These are phyloP conservation scores for Diphasiastrum complanatum DNA, from an alignment of 83 land plant species.

Conservation along the genomic window DNA sequence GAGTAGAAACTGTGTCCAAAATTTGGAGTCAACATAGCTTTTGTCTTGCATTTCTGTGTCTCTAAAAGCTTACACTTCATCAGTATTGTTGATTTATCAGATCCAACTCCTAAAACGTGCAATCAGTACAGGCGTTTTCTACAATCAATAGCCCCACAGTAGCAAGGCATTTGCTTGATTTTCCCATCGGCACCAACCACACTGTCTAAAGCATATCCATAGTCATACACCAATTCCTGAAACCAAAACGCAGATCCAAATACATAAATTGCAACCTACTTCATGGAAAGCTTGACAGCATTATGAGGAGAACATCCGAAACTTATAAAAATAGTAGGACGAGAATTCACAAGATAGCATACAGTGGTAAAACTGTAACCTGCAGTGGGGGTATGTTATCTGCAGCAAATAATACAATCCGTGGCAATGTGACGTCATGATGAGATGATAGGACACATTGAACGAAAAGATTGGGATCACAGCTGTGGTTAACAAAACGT, in stretches of 20 bases:
- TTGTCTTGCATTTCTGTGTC: no score
- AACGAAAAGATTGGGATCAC: slow-evolving; percentile 85
- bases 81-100: no score
- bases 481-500: slow-evolving; percentile 88
- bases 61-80: no score
- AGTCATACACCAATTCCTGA: slow-evolving; percentile 75
- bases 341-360: no score
- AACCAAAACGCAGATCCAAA: background rate
- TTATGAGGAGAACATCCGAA: no score
- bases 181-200: slow-evolving; percentile 56
- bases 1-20: no score
- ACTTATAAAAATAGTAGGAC: no score
- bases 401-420: slow-evolving; percentile 74
- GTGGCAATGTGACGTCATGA: slow-evolving; percentile 61
- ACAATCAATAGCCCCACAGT: slow-evolving; percentile 64
- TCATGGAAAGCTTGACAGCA: no score
- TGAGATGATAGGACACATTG: slow-evolving; percentile 80
- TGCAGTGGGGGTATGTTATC: slow-evolving; percentile 80
- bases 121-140: slow-evolving; percentile 68
- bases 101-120: no score
- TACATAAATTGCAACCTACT: no score
- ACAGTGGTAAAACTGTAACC: no score
- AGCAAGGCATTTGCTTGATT: slow-evolving; percentile 45
- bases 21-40: no score
- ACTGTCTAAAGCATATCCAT: slow-evolving; percentile 65